Conservation (phyloP, 2,329 filamentous ascomycete genomes). For the Penicillium olsonii region DNA sequence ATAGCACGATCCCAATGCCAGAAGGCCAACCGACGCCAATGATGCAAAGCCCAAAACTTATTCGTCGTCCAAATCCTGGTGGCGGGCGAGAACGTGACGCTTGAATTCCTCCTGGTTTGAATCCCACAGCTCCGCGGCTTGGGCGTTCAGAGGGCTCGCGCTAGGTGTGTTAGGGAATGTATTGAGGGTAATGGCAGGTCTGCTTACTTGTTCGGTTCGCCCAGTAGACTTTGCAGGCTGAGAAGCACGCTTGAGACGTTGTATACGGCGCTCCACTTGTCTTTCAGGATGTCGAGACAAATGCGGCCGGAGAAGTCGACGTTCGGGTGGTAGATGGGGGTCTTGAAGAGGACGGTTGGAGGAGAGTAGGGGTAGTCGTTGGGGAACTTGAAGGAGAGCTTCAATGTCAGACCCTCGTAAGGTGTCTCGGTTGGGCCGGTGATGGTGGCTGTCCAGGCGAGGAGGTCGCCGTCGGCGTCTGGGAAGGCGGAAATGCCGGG, state of each 20-base stretch:
- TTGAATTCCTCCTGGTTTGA: slow-evolving; percentile 85
- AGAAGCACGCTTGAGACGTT: slow-evolving; percentile 92
- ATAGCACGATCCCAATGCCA: slow-evolving; percentile 10
- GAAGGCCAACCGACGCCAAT: slow-evolving; percentile 18
- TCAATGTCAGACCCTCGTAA: slow-evolving; percentile 84
- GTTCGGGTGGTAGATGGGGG: slow-evolving; percentile 98
- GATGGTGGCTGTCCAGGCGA: slow-evolving; percentile 93
- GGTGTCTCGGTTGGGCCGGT: slow-evolving; percentile 87
- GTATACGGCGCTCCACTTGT: slow-evolving; percentile 98
- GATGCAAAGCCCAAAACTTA: slow-evolving; percentile 20
- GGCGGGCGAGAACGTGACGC: slow-evolving; percentile 65
- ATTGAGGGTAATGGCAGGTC: neutral
- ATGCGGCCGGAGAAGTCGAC: slow-evolving; percentile 97
- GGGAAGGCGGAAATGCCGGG: slow-evolving; percentile 96
- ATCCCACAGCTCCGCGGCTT: slow-evolving; percentile 96
- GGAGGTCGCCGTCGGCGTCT: slow-evolving; percentile 82
- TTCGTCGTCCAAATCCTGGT: slow-evolving; percentile 58
- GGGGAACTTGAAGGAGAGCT: slow-evolving; percentile 88
- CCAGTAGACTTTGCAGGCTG: slow-evolving; percentile 90
- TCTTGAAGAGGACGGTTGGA: slow-evolving; percentile 93
- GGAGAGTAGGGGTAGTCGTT: slow-evolving; percentile 90
- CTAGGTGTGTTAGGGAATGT: slow-evolving; percentile 48
- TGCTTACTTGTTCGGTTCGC: slow-evolving; percentile 94
- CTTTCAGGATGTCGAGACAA: slow-evolving; percentile 96
- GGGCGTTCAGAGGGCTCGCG: slow-evolving; percentile 89